Evolutionary conservation across 352 stramenopile genomes (phyloP), one percentile per base, ranked within the genome.

Genomic region (Pythium oligandrum): DNA sequence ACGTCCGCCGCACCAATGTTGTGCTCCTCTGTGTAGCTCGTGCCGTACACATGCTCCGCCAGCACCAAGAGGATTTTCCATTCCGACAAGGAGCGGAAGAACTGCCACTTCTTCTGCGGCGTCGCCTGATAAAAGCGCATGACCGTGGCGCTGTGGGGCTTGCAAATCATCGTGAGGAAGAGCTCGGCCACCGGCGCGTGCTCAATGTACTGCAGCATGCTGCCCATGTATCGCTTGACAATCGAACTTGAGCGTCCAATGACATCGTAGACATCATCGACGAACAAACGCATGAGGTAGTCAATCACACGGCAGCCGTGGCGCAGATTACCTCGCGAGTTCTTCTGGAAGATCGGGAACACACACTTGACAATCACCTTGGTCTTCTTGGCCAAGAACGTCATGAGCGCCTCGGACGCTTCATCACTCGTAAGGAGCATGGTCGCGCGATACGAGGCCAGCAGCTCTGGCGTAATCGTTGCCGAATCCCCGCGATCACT

Each of bases 381-480:
- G 62, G 69, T 83, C 60, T 94, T 94, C 63, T 85, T 80, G 36
- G 65, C 64, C 6, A 97, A 66, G 62, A 95, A 95, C 53, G 73
- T 80, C 34, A 93, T 68, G 53, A 95, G 65, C 56, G 73, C 66
- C 44, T 96, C 86, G 17, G 75, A 78, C 40, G 83, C 67, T 53
- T 96, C 81, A 45, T 94, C 85, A 63, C 84, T 93, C 40, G 87
- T 88, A 46, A 97, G 68, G 60, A 97, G 61, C 84, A 96, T 95
- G 47, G 86, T 96, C 43, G 86, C 88, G 50, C 79, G 76, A 68
- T 90, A 93, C 45, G 82, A 91, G 50, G 74, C 66, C 49, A 87
- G 63, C 55, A 96, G 57, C 36, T 84, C 82, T 12, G 73, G 64
- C 36, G 81, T 78, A 33, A 90, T 61, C 64, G 17, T 47, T 34